phyloP scores from a whole-genome alignment of 805 yeast species.

The Scheffersomyces stipitis region DNA sequence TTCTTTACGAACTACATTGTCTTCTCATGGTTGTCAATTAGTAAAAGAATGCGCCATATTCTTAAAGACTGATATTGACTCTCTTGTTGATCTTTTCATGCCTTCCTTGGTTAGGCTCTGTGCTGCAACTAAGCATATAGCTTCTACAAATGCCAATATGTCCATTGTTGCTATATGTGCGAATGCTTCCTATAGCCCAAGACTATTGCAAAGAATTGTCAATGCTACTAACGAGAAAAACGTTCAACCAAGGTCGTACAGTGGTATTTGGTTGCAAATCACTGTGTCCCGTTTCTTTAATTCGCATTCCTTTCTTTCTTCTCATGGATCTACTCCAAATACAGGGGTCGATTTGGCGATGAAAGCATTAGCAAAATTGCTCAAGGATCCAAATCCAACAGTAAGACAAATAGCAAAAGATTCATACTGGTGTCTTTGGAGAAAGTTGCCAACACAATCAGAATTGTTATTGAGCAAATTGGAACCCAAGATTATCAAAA shows the following conservation, averaged over 20 bases:
- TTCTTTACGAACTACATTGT: conserved; percentile 83
- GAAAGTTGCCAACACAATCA: conserved; percentile 53
- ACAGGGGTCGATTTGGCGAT: conserved; percentile 43
- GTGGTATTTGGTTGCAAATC: conserved; percentile 70
- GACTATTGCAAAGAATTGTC: conserved; percentile 50
- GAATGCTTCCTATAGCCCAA: conserved; percentile 52
- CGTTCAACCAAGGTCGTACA: conserved; percentile 65
- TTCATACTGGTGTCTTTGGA: conserved; percentile 69
- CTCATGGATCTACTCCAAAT: conserved; percentile 20
- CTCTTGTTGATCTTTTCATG: conserved; percentile 49
- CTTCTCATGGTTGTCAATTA: conserved; percentile 71
- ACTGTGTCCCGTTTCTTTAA: conserved; percentile 52
- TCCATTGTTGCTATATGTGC: conserved; percentile 56
- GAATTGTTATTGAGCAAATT: conserved; percentile 30
- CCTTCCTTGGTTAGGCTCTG: conserved; percentile 53
- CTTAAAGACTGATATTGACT: conserved; percentile 42
- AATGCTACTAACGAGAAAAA: conserved; percentile 66
- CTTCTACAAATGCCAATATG: conserved; percentile 57
- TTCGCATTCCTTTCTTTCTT: conserved; percentile 25
- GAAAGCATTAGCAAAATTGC: conserved; percentile 55
- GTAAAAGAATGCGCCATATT: conserved; percentile 62
- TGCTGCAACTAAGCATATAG: conserved; percentile 61
- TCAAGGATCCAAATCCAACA: conserved; percentile 75
- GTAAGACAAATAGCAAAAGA: conserved; percentile 76
- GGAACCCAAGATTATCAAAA: conserved; percentile 12